These are phyloP conservation scores for Eutrema heterophyllum DNA, from an alignment of 345 rosid species.

Conservation along the genomic window DNA sequence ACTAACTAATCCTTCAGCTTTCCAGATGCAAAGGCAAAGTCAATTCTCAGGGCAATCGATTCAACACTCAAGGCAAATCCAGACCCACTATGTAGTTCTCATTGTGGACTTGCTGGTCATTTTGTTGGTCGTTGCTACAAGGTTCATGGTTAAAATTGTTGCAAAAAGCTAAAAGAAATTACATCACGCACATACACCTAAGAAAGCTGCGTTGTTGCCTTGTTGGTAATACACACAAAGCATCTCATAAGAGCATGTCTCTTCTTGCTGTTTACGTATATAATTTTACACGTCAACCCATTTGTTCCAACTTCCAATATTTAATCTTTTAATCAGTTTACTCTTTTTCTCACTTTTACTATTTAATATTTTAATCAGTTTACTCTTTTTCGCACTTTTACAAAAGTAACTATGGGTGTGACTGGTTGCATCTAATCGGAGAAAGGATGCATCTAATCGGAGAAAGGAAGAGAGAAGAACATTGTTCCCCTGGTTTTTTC, in stretches of 20 bases:
- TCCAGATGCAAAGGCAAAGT: neutral
- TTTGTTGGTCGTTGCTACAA: too few relatives aligned
- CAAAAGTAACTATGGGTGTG: neutral
- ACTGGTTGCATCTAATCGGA: too few relatives aligned
- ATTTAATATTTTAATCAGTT: neutral
- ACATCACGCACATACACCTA: neutral
- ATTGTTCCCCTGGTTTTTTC: too few relatives aligned
- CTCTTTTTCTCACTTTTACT: neutral
- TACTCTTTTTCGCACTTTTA: neutral
- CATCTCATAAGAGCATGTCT: neutral
- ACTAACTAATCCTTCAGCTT: neutral
- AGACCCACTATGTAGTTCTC: neutral
- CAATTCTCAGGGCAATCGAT: too few relatives aligned
- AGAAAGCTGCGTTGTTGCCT: neutral
- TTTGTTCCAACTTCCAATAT: neutral
- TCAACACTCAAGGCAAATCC: too few relatives aligned
- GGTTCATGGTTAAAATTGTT: neutral
- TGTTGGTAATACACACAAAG: neutral
- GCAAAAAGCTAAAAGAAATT: slow-evolving; percentile 10
- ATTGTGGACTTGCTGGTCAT: too few relatives aligned
- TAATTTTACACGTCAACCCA: neutral
- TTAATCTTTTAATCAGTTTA: neutral
- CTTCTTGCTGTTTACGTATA: neutral
- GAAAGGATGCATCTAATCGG: too few relatives aligned
- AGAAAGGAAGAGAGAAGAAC: too few relatives aligned